Conservation (phyloP, 1,139 yeast species). For the Saccharomyces hybrid region DNA sequence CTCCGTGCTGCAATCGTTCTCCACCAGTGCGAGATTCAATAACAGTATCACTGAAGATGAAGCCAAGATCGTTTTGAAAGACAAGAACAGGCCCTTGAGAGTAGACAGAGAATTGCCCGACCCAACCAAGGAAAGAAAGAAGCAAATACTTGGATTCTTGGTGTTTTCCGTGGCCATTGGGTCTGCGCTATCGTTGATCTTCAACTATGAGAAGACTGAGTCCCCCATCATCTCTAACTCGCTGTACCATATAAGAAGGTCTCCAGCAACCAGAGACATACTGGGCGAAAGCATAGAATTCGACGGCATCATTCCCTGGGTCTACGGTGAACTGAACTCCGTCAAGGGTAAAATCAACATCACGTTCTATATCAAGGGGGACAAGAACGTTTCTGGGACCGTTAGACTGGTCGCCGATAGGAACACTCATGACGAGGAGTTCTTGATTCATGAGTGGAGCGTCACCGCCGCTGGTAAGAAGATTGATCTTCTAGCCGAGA, state of each 20-base stretch:
- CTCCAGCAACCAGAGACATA: constrained; percentile 52
- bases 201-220: constrained; percentile 85
- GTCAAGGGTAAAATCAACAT: constrained; percentile 76
- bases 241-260: constrained; percentile 74
- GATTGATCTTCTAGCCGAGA: constrained; percentile 48
- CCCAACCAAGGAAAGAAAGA: constrained; percentile 49
- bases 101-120: constrained; percentile 67
- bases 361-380: constrained; percentile 62
- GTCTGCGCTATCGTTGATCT: constrained; percentile 58
- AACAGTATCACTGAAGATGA: constrained; percentile 8
- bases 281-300: constrained; percentile 75
- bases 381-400: constrained; percentile 40
- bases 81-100: constrained; percentile 41
- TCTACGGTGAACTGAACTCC: constrained; percentile 74
- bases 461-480: constrained; percentile 40
- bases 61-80: constrained; percentile 17
- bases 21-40: constrained; percentile 4
- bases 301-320: constrained; percentile 76
- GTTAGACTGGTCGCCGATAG: constrained; percentile 54
- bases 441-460: constrained; percentile 53
- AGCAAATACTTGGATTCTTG: constrained; percentile 46
- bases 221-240: constrained; percentile 88
- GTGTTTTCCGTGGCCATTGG: constrained; percentile 60
- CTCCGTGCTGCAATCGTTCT: constrained; percentile 2
- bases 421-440: constrained; percentile 48